Conservation (phyloP, 768 basidiomycete genomes). For the Daedaleopsis sinensis region DNA sequence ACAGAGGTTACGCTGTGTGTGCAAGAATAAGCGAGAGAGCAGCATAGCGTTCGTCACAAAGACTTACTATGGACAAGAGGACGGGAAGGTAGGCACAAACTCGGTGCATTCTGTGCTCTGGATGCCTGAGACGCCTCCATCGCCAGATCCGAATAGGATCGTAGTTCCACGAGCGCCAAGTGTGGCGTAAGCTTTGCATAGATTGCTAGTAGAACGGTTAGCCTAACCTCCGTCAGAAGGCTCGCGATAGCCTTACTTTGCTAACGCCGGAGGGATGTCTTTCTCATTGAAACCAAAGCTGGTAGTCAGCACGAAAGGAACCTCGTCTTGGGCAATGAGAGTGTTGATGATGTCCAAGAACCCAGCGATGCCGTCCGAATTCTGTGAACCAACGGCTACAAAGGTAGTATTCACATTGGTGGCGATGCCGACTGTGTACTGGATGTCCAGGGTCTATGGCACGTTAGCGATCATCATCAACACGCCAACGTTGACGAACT, state of each 20-base stretch:
- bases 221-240: constrained; percentile 12
- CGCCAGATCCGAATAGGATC: constrained; percentile 40
- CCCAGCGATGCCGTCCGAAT: constrained; percentile 30
- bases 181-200: constrained; percentile 37
- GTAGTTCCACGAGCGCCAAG: constrained; percentile 39
- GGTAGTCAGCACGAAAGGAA: constrained; percentile 65
- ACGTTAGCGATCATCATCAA: constrained; percentile 3
- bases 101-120: constrained; percentile 28
- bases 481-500: background rate
- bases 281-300: constrained; percentile 58
- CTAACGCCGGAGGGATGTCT: constrained; percentile 12
- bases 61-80: constrained; percentile 37
- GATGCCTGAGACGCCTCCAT: constrained; percentile 37
- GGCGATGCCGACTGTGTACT: constrained; percentile 36
- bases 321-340: constrained; percentile 43
- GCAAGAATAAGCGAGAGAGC: background rate
- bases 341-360: constrained; percentile 56
- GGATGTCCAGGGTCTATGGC: constrained; percentile 28
- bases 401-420: constrained; percentile 33
- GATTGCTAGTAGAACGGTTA: constrained; percentile 18
- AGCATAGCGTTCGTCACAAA: background rate
- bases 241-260: constrained; percentile 4
- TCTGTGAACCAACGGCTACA: constrained; percentile 31
- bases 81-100: constrained; percentile 39
- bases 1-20: constrained; percentile 36